Conservation (phyloP, 768 basidiomycete genomes). For the Fistulinella prunicolor region DNA sequence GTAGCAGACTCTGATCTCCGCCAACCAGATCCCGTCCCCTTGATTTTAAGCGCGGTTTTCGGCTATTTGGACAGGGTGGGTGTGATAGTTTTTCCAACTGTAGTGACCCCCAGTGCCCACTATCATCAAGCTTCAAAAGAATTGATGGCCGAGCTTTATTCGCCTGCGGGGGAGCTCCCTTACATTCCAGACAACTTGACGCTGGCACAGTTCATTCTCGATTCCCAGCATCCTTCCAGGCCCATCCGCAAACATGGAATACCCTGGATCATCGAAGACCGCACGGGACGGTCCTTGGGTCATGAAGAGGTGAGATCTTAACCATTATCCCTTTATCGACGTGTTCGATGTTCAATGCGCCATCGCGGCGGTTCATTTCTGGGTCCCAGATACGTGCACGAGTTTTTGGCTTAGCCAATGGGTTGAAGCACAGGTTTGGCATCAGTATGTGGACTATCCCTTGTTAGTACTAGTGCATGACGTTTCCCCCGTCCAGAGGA, state of each 20-base stretch:
- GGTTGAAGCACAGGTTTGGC: constrained; percentile 32
- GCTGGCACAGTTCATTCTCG: constrained; percentile 37
- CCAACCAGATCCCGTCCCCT: no score
- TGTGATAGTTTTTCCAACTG: no score
- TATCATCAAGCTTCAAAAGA: constrained; percentile 1
- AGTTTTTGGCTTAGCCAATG: constrained; percentile 38
- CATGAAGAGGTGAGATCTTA: constrained; percentile 35
- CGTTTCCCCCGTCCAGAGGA: constrained; percentile 27
- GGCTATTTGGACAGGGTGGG: no score
- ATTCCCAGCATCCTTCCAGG: constrained; percentile 31
- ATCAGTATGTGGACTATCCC: constrained; percentile 27
- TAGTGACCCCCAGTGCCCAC: no score
- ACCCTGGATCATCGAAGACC: constrained; percentile 44
- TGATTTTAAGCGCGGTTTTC: no score
- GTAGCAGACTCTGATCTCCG: no score
- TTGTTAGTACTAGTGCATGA: not conserved
- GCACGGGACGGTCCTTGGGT: constrained; percentile 33
- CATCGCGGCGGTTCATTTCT: not conserved
- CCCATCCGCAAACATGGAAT: constrained; percentile 22
- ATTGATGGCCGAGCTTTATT: constrained; percentile 32
- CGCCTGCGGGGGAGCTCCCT: constrained; percentile 31
- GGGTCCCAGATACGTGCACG: constrained; percentile 33
- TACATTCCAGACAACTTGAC: constrained; percentile 38
- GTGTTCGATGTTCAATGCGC: no score
- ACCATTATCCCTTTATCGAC: not conserved